These are phyloP conservation scores for Cladosporium sp. DNA, from an alignment of 2,329 filamentous ascomycete species.

Conservation along the genomic window DNA sequence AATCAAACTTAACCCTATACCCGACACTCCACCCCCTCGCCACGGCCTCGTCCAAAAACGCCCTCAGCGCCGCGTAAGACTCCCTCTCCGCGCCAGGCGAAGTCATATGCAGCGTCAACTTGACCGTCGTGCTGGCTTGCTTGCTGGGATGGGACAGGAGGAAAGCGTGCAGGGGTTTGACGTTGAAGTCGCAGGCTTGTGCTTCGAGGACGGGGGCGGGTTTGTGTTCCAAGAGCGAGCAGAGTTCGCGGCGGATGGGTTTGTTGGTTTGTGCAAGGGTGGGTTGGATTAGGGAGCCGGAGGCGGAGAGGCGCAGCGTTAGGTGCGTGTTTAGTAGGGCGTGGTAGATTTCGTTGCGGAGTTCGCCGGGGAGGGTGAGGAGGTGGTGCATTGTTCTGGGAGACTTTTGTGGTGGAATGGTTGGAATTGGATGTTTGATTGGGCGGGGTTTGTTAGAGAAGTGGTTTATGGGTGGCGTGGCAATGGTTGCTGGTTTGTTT, in stretches of 20 bases:
- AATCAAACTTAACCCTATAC: constrained; percentile 7
- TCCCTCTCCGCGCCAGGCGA: not conserved
- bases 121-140: not conserved
- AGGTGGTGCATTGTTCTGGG: constrained; percentile 2
- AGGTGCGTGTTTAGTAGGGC: constrained; percentile 1
- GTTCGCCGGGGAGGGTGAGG: constrained; percentile 7
- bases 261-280: constrained; percentile 6
- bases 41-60: not conserved
- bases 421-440: not conserved
- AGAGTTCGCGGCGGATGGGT: constrained; percentile 6
- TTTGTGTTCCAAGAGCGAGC: not conserved
- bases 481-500: not conserved
- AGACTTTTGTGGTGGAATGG: not conserved
- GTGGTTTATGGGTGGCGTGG: not conserved
- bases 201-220: not conserved
- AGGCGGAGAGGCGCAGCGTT: constrained; percentile 2
- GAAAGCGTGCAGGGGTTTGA: constrained; percentile 7
- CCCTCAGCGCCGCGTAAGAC: not conserved
- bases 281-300: constrained; percentile 4
- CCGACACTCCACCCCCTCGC: constrained; percentile 4
- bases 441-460: not conserved
- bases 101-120: constrained; percentile 4
- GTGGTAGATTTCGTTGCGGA: constrained; percentile 10
- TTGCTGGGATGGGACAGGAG: not conserved
- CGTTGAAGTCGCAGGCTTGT: constrained; percentile 9